A percentile compares a stretch with the other conserved stretches of the same genome.
Evolutionary conservation across 371 early-diverging fungal genomes (phyloP).

Genomic region (Dinochytrium kinnereticum): DNA sequence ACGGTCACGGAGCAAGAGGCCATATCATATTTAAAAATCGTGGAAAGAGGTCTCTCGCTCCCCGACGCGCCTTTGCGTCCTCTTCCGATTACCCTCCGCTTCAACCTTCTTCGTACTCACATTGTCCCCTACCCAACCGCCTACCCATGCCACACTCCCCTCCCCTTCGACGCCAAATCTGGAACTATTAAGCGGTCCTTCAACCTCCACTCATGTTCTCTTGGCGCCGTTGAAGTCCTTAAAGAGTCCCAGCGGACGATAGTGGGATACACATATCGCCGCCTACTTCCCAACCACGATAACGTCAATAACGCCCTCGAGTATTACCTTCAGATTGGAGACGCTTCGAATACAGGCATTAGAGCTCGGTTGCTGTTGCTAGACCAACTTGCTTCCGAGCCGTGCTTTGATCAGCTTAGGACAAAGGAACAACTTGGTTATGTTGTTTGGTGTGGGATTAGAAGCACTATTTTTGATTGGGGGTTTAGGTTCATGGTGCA

Average conservation of each 20-base stretch:
- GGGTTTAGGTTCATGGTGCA: conserved; percentile 84
- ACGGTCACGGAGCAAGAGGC: conserved; percentile 68
- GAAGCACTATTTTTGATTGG: conserved; percentile 65
- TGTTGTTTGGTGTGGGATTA: conserved; percentile 73
- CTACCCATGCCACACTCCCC: conserved; percentile 4
- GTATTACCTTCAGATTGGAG: conserved; percentile 69
- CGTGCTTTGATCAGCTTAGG: conserved; percentile 89
- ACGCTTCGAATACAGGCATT: conserved; percentile 20
- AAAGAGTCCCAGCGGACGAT: neutral
- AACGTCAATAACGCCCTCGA: conserved; percentile 89
- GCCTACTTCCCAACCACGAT: conserved; percentile 63
- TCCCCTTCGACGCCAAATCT: neutral
- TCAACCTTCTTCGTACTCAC: conserved; percentile 59
- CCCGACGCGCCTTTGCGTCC: conserved; percentile 51
- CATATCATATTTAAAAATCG: conserved; percentile 60
- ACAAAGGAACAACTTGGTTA: conserved; percentile 82
- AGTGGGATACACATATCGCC: conserved; percentile 19
- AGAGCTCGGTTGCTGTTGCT: conserved; percentile 51
- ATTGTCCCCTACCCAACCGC: conserved; percentile 54
- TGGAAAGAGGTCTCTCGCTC: conserved; percentile 45
- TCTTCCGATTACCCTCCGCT: conserved; percentile 68
- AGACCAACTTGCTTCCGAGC: conserved; percentile 81
- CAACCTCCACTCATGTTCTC: neutral
- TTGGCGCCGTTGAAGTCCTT: neutral
- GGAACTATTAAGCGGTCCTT: neutral